Evolutionary conservation across 1,284 basidiomycete species (phyloP).

Genomic region (Coriolopsis trogii): DNA sequence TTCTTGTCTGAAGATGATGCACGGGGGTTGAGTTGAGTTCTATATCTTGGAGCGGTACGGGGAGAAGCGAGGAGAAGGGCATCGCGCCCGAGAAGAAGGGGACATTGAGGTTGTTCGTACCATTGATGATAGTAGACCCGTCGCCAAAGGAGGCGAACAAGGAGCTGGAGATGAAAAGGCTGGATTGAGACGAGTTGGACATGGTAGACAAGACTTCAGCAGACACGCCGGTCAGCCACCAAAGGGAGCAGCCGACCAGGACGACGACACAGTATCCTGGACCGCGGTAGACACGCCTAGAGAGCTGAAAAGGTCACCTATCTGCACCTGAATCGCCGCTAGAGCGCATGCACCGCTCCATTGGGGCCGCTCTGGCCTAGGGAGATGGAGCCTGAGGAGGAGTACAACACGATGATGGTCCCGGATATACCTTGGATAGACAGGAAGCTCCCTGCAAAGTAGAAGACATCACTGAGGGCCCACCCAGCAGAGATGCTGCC

Average conservation of each 20-base stretch:
- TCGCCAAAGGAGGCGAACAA: constrained; percentile 81
- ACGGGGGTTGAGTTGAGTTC: constrained; percentile 69
- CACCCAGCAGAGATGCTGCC: constrained; percentile 72
- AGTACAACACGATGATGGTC: constrained; percentile 76
- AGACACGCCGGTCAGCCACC: constrained; percentile 72
- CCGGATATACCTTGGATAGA: constrained; percentile 61
- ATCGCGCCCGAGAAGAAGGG: constrained; percentile 79
- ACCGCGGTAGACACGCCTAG: constrained; percentile 77
- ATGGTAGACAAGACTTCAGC: constrained; percentile 79
- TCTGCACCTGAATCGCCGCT: constrained; percentile 77
- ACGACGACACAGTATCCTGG: constrained; percentile 67
- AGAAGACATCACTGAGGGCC: constrained; percentile 62
- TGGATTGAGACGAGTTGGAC: constrained; percentile 69
- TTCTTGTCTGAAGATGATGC: constrained; percentile 68
- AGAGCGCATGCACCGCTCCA: constrained; percentile 76
- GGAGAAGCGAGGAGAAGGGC: constrained; percentile 88
- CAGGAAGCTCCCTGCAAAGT: constrained; percentile 78
- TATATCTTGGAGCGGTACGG: constrained; percentile 73
- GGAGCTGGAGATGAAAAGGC: constrained; percentile 86
- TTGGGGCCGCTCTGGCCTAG: constrained; percentile 66
- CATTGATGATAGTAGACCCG: constrained; percentile 53
- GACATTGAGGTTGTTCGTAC: constrained; percentile 75
- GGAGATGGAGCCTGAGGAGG: constrained; percentile 59
- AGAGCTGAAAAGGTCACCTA: constrained; percentile 81
- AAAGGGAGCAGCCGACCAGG: constrained; percentile 83